Conservation (phyloP, 2,329 filamentous ascomycete genomes). For the Microsporum ferrugineum region DNA sequence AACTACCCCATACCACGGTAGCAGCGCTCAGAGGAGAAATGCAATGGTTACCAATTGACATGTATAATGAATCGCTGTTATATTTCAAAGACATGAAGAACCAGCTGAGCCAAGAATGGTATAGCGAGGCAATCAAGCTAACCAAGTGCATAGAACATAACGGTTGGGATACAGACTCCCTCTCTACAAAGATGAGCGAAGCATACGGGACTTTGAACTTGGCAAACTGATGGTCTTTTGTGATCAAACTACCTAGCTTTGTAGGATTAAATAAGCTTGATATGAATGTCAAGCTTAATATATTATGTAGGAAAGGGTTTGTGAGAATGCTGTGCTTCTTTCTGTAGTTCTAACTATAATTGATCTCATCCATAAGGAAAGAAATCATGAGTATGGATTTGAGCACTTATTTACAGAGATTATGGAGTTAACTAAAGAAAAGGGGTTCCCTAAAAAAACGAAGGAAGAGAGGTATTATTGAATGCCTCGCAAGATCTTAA, state of each 20-base stretch:
- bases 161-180: conserved; percentile 17
- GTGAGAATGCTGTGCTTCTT: too few species aligned
- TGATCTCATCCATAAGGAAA: background rate
- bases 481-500: background rate
- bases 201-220: conserved; percentile 13
- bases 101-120: conserved; percentile 27
- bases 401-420: background rate
- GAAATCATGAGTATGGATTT: background rate
- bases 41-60: conserved; percentile 42
- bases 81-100: conserved; percentile 25
- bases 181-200: conserved; percentile 15
- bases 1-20: background rate
- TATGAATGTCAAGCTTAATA: too few species aligned
- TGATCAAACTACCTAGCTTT: background rate
- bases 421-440: background rate
- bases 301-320: too few species aligned
- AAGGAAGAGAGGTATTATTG: background rate
- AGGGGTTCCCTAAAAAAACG: background rate
- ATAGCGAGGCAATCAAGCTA: conserved; percentile 15
- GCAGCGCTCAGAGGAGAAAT: background rate
- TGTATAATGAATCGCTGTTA: conserved; percentile 48
- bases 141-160: conserved; percentile 2
- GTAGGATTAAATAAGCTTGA: background rate
- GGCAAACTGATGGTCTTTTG: background rate
- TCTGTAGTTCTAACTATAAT: background rate